Conservation (phyloP, 2,329 filamentous ascomycete genomes). For the Epichloe sibirici region DNA sequence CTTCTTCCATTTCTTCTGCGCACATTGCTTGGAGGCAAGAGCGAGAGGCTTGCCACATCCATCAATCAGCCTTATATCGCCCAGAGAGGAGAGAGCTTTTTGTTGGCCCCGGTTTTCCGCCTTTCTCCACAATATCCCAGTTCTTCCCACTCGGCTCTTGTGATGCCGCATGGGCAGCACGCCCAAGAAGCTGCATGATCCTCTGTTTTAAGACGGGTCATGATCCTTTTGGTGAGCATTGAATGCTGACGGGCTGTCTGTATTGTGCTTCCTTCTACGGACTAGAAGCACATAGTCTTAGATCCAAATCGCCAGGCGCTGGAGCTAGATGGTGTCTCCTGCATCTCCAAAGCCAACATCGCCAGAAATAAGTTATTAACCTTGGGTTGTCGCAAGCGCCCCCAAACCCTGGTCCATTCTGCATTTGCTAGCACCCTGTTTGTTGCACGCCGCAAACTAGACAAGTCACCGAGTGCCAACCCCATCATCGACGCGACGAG, state of each 20-base stretch:
- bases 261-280: background rate
- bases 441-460: background rate
- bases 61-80: background rate
- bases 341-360: background rate
- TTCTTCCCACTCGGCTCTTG: background rate
- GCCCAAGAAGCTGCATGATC: background rate
- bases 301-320: background rate
- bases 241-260: background rate
- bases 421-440: background rate
- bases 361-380: background rate
- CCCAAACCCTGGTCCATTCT: background rate
- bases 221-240: background rate
- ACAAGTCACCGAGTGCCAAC: background rate
- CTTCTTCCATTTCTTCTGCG: background rate
- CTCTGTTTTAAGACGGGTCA: background rate
- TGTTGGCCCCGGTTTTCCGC: background rate
- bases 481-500: background rate
- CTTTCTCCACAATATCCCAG: slow-evolving; percentile 1
- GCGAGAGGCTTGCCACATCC: background rate
- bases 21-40: too few species aligned
- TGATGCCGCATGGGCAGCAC: background rate
- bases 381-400: background rate
- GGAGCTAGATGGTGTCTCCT: background rate
- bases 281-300: background rate
- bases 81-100: background rate